phyloP scores from a whole-genome alignment of 495 filamentous ascomycete genomes.

The Talaromyces thailandensis region DNA sequence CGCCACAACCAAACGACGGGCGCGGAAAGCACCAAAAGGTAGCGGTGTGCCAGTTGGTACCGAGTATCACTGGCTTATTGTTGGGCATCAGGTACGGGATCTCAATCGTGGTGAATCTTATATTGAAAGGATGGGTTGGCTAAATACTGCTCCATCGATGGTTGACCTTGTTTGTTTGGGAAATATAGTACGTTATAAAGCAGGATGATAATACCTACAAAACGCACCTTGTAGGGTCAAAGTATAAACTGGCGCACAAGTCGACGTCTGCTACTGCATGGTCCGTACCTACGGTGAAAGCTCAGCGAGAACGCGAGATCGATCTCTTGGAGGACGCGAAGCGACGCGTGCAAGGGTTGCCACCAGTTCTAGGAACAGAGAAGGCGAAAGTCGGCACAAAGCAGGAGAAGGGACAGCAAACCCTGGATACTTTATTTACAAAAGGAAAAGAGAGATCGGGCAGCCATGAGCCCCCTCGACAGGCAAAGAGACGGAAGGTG shows the following conservation, averaged over 20 bases:
- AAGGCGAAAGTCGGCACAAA: slow-evolving; percentile 17
- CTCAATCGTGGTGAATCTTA: neutral
- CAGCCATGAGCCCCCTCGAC: neutral
- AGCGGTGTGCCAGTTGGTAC: slow-evolving; percentile 27
- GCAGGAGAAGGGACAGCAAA: slow-evolving; percentile 24
- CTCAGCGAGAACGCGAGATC: slow-evolving; percentile 25
- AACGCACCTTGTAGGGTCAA: slow-evolving; percentile 24
- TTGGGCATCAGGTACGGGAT: slow-evolving; percentile 24
- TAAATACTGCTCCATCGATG: neutral
- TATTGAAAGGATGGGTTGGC: neutral
- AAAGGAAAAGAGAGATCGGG: neutral
- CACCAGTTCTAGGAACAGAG: slow-evolving; percentile 22
- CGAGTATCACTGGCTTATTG: slow-evolving; percentile 28
- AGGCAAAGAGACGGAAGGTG: neutral
- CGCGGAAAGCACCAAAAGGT: slow-evolving; percentile 18
- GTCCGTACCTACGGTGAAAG: slow-evolving; percentile 26
- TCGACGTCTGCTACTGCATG: slow-evolving; percentile 18
- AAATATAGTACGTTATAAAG: slow-evolving; percentile 22
- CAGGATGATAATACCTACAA: slow-evolving; percentile 29
- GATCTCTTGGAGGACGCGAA: slow-evolving; percentile 25
- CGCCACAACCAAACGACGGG: slow-evolving; percentile 20
- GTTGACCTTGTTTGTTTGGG: neutral
- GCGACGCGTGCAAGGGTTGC: slow-evolving; percentile 19
- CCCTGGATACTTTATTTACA: slow-evolving; percentile 21
- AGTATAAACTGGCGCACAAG: slow-evolving; percentile 29